Conservation (phyloP, 805 yeast species). For the Pichia heedii region DNA sequence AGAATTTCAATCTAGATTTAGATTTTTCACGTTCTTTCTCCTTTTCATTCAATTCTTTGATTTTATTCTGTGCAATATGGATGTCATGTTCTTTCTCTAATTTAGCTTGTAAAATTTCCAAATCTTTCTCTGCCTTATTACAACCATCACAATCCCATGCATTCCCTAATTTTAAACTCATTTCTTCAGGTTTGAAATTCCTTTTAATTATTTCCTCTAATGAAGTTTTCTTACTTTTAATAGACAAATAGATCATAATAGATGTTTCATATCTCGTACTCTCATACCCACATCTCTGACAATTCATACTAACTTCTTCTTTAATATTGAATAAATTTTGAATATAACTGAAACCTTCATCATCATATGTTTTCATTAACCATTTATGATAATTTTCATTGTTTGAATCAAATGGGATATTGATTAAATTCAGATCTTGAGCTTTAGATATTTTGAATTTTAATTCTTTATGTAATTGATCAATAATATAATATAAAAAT, state of each 20-base stretch:
- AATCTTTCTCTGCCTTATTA: constrained; percentile 23
- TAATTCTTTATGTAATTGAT: constrained; percentile 61
- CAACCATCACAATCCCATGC: constrained; percentile 84
- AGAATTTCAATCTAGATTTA: neutral
- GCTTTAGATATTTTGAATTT: constrained; percentile 10
- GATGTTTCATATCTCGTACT: constrained; percentile 42
- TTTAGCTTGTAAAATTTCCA: constrained; percentile 7
- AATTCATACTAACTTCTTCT: constrained; percentile 51
- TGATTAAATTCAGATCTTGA: neutral
- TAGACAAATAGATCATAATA: constrained; percentile 24
- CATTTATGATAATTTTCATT: constrained; percentile 49
- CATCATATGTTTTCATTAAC: constrained; percentile 42
- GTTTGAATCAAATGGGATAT: constrained; percentile 13
- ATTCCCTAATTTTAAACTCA: constrained; percentile 54
- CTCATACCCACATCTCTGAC: constrained; percentile 55
- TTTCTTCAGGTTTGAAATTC: constrained; percentile 54
- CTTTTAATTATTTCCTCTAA: constrained; percentile 56
- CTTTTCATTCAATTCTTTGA: constrained; percentile 23
- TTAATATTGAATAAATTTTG: constrained; percentile 66
- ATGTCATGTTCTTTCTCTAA: constrained; percentile 9
- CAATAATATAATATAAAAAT: constrained; percentile 56
- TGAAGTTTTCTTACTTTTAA: constrained; percentile 17
- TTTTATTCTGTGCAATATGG: constrained; percentile 12
- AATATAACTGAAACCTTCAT: constrained; percentile 60
- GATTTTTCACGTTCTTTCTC: constrained; percentile 10